Conservation (phyloP, 768 basidiomycete genomes). For the Dacryopinax primogenitus region DNA sequence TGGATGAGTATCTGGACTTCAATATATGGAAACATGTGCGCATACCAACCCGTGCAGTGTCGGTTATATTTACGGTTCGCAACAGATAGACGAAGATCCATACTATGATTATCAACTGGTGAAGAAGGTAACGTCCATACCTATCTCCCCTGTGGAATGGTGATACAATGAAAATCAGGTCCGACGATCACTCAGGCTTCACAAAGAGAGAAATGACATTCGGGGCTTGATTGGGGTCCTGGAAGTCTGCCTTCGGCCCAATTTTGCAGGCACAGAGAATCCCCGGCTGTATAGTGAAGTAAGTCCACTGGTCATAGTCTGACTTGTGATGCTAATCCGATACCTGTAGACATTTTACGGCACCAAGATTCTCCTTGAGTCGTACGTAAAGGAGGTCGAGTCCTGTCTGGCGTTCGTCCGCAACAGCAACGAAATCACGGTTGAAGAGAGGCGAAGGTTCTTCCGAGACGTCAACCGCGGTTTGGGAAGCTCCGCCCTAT, state of each 20-base stretch:
- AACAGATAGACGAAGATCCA: constrained; percentile 55
- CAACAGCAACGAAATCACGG: constrained; percentile 53
- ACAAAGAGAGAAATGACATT: constrained; percentile 67
- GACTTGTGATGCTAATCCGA: not conserved
- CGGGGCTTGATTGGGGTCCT: constrained; percentile 79
- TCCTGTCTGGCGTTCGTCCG: constrained; percentile 63
- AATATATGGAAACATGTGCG: constrained; percentile 68
- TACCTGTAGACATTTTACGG: constrained; percentile 70
- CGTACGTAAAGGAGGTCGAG: constrained; percentile 69
- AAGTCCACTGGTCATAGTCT: constrained; percentile 15
- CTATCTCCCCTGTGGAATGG: not conserved
- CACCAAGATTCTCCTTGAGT: constrained; percentile 81
- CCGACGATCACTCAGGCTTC: constrained; percentile 51
- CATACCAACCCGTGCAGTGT: not conserved
- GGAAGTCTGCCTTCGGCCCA: constrained; percentile 78
- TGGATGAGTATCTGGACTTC: constrained; percentile 77
- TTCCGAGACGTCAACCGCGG: constrained; percentile 84
- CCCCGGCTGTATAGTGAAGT: constrained; percentile 81
- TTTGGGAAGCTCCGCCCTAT: constrained; percentile 80
- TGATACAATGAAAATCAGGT: constrained; percentile 35
- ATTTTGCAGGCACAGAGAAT: constrained; percentile 89
- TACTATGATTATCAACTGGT: constrained; percentile 89
- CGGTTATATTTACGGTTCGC: not conserved
- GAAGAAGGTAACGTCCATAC: constrained; percentile 40
- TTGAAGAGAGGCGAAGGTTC: constrained; percentile 84